Evolutionary conservation across 257 asterid genomes (phyloP).

Genomic region (Plectranthus barbatus): DNA sequence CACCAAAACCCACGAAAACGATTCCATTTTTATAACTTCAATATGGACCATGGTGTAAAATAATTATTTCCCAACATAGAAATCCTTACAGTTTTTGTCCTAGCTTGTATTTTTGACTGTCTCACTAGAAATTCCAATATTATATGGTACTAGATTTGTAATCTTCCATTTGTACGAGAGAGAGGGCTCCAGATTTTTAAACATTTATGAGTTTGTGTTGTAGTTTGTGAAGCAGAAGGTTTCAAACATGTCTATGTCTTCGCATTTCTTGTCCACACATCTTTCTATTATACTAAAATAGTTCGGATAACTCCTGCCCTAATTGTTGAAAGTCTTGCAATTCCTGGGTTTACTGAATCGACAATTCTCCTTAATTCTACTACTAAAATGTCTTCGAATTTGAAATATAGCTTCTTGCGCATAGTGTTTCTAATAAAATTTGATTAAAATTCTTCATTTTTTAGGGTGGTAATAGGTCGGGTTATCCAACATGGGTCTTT

Average conservation of each 20-base stretch:
- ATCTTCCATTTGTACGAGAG: constrained; percentile 30
- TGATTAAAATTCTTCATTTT: no score
- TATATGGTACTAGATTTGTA: constrained; percentile 27
- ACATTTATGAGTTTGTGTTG: neutral
- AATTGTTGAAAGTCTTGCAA: no score
- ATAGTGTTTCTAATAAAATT: no score
- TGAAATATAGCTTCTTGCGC: no score
- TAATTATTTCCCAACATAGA: constrained; percentile 15
- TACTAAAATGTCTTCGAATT: no score
- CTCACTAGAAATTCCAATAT: constrained; percentile 13
- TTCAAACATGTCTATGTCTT: constrained; percentile 9
- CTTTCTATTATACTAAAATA: no score
- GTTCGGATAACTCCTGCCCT: no score
- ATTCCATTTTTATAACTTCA: neutral
- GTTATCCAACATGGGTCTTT: no score
- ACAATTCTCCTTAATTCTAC: no score
- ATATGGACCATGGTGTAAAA: constrained; percentile 9
- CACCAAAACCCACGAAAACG: constrained; percentile 12
- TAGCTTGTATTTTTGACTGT: neutral
- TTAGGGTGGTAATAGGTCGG: no score
- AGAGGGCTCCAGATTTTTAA: constrained; percentile 5
- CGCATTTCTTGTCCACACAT: neutral
- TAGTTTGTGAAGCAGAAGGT: neutral
- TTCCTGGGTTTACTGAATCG: no score
- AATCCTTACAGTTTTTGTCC: constrained; percentile 31